phyloP scores from a whole-genome alignment of 371 early-diverging fungal genomes.

The Lichtheimia corymbifera region DNA sequence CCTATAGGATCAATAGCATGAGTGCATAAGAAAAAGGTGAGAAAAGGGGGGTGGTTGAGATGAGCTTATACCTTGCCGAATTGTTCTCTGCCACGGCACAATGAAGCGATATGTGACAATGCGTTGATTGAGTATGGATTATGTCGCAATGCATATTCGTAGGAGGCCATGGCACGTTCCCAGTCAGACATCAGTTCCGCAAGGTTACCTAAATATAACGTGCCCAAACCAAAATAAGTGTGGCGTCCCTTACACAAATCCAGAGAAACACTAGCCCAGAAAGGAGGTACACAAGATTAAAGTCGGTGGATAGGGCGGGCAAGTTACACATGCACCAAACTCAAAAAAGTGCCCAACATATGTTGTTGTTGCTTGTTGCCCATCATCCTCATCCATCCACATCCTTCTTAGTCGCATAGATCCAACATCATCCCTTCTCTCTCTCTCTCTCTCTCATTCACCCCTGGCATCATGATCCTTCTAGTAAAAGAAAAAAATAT shows the following conservation, averaged over 20 bases:
- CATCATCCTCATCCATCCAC: not conserved
- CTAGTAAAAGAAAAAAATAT: not conserved
- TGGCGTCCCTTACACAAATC: slow-evolving; percentile 24
- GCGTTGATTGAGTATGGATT: slow-evolving; percentile 85
- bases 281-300: slow-evolving; percentile 24
- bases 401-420: not conserved
- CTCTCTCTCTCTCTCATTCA: not conserved
- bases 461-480: not conserved
- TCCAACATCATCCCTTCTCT: not conserved
- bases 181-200: slow-evolving; percentile 75
- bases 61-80: slow-evolving; percentile 43
- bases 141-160: slow-evolving; percentile 84
- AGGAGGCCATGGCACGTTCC: slow-evolving; percentile 79
- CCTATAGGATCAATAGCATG: slow-evolving; percentile 36
- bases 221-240: slow-evolving; percentile 22
- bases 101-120: slow-evolving; percentile 68
- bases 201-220: slow-evolving; percentile 45
- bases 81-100: slow-evolving; percentile 69
- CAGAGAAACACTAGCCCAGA: slow-evolving; percentile 12
- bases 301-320: slow-evolving; percentile 12
- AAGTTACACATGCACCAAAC: slow-evolving; percentile 19
- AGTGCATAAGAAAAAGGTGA: not conserved
- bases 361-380: too few relatives aligned
- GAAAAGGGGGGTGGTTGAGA: not conserved
- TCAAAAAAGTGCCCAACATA: not conserved